These are phyloP conservation scores for Physocladia obscura DNA, from an alignment of 192 early-diverging fungal species.

Conservation along the genomic window DNA sequence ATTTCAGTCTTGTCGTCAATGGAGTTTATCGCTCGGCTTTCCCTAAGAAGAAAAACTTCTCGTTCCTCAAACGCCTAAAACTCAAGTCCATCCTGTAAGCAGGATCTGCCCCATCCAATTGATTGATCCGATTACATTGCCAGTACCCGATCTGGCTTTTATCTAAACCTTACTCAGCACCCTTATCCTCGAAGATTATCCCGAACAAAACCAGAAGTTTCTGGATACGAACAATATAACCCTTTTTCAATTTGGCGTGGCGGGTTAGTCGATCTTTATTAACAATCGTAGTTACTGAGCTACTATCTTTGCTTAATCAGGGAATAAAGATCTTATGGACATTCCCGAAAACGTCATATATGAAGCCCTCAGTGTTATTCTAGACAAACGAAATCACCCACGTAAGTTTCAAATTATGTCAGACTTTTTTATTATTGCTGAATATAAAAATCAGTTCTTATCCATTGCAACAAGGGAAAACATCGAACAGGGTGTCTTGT, in stretches of 20 bases:
- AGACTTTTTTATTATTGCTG: background rate
- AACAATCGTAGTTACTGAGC: background rate
- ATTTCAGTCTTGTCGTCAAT: constrained; percentile 12
- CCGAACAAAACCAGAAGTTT: constrained; percentile 90
- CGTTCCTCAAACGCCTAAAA: constrained; percentile 85
- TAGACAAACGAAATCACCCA: constrained; percentile 51
- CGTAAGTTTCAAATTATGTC: constrained; percentile 25
- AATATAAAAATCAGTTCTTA: constrained; percentile 70
- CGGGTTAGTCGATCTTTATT: constrained; percentile 87
- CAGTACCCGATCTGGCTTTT: background rate
- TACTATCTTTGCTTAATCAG: background rate
- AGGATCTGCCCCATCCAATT: background rate
- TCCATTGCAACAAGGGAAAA: constrained; percentile 99
- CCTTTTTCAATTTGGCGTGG: constrained; percentile 93
- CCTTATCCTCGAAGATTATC: constrained; percentile 95
- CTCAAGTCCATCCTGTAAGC: constrained; percentile 85
- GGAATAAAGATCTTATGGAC: constrained; percentile 51
- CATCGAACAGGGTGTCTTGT: constrained; percentile 96
- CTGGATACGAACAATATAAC: constrained; percentile 80
- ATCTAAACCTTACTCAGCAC: background rate
- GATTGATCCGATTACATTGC: background rate
- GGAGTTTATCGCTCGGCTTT: constrained; percentile 94
- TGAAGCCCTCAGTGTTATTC: constrained; percentile 48
- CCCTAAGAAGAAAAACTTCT: constrained; percentile 94
- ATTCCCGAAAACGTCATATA: constrained; percentile 55